These are phyloP conservation scores for Neofusicoccum parvum DNA, from an alignment of 2,329 filamentous ascomycete genomes.

Conservation along the genomic window DNA sequence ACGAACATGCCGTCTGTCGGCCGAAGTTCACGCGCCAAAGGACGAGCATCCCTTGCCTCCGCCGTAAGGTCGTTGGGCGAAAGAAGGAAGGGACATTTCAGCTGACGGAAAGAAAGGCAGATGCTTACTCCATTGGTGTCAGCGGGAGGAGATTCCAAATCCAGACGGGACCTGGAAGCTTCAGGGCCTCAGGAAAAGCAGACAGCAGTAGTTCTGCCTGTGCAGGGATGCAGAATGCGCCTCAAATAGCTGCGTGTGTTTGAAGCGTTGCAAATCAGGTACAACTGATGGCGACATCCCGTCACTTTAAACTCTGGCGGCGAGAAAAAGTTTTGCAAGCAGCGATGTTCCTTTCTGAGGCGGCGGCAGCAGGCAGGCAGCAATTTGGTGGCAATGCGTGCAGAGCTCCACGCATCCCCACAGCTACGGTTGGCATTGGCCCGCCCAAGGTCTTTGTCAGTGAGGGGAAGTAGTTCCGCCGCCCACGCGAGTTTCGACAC, in stretches of 20 bases:
- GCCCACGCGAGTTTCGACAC: background rate
- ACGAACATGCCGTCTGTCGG: background rate
- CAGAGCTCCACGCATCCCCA: constrained; percentile 10
- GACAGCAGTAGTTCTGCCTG: background rate
- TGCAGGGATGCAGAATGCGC: background rate
- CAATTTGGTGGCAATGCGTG: background rate
- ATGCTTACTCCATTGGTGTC: background rate
- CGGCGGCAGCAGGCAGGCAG: background rate
- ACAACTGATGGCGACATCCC: constrained; percentile 6
- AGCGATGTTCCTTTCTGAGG: constrained; percentile 6
- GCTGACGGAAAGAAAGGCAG: background rate
- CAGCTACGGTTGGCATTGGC: constrained; percentile 1
- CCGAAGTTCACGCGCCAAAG: background rate
- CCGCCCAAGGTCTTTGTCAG: constrained; percentile 5
- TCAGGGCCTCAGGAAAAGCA: background rate
- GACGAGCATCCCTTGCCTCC: background rate
- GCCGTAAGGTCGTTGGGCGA: background rate
- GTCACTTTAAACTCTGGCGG: background rate
- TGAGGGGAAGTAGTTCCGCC: constrained; percentile 7
- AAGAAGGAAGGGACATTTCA: background rate
- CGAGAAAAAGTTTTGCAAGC: background rate
- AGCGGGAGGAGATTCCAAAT: background rate
- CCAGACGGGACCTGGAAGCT: background rate
- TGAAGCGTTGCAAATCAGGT: constrained; percentile 9
- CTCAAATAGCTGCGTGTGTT: background rate